A percentile compares a stretch with the other conserved stretches of the same genome.
phyloP scores from a whole-genome alignment of 1,284 basidiomycete genomes.

The Trametes versicolor region DNA sequence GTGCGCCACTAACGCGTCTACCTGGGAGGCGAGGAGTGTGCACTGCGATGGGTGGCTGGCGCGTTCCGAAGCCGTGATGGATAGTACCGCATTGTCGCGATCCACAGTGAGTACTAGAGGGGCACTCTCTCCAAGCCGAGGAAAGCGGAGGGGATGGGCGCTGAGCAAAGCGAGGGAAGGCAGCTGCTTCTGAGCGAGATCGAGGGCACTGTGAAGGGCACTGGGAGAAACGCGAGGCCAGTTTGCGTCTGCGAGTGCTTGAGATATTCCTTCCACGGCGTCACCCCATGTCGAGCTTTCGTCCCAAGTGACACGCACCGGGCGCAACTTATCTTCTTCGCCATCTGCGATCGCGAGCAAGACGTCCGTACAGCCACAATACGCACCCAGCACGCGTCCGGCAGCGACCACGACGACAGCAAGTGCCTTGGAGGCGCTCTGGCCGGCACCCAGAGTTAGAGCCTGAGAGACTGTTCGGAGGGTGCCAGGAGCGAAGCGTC shows the following conservation, averaged over 20 bases:
- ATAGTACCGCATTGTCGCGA: slow-evolving; percentile 29
- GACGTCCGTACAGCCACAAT: slow-evolving; percentile 51
- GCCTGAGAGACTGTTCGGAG: slow-evolving; percentile 28
- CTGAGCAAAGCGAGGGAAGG: slow-evolving; percentile 30
- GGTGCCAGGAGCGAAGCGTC: slow-evolving; percentile 34
- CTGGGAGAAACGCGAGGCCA: slow-evolving; percentile 24
- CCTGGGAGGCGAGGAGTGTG: slow-evolving; percentile 41
- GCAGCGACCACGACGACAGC: slow-evolving; percentile 45
- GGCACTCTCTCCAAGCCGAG: slow-evolving; percentile 12
- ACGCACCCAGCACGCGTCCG: slow-evolving; percentile 50
- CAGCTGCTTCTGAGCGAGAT: slow-evolving; percentile 33
- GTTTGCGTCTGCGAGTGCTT: slow-evolving; percentile 35
- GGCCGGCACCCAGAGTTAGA: slow-evolving; percentile 9
- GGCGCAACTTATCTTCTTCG: slow-evolving; percentile 32
- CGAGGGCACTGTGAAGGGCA: slow-evolving; percentile 30
- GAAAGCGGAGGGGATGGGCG: slow-evolving; percentile 9
- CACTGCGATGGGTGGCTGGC: slow-evolving; percentile 38
- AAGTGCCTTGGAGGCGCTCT: slow-evolving; percentile 16
- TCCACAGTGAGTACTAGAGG: slow-evolving; percentile 26
- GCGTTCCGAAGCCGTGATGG: slow-evolving; percentile 35
- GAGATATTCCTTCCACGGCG: slow-evolving; percentile 35
- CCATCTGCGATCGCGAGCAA: slow-evolving; percentile 47
- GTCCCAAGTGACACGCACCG: slow-evolving; percentile 50
- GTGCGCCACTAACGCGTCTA: slow-evolving; percentile 35
- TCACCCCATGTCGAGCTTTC: slow-evolving; percentile 47